Evolutionary conservation across 108 stramenopile species (phyloP).

Genomic region (Aureococcus anophagefferens): DNA sequence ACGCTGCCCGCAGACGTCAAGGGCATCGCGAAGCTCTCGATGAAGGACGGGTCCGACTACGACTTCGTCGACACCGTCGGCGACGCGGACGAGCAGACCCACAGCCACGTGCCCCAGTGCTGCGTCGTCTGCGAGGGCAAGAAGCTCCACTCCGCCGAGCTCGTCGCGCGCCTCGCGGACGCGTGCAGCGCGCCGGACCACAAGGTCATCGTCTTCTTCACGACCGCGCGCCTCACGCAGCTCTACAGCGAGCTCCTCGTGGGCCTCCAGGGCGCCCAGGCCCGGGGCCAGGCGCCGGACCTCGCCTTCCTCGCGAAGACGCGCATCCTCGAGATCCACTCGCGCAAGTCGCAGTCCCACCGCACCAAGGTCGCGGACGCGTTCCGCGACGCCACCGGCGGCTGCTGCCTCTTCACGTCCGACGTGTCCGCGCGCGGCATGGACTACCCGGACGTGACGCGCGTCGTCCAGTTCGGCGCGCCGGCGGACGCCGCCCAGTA

Average conservation of each 20-base stretch:
- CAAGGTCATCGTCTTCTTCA: conserved; percentile 78
- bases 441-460: conserved; percentile 86
- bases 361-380: conserved; percentile 52
- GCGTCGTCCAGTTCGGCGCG: conserved; percentile 93
- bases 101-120: conserved; percentile 58
- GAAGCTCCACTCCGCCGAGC: conserved; percentile 1
- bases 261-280: too few species aligned
- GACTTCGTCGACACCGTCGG: conserved; percentile 44
- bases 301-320: too few species aligned
- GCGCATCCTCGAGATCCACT: conserved; percentile 24
- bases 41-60: conserved; percentile 32
- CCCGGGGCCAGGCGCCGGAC: too few species aligned
- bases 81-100: conserved; percentile 30
- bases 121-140: conserved; percentile 8
- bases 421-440: conserved; percentile 85
- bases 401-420: conserved; percentile 65
- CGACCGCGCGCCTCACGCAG: conserved; percentile 63
- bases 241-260: conserved; percentile 66
- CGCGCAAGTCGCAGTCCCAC: conserved; percentile 65
- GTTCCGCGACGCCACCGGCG: conserved; percentile 45
- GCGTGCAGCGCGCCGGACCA: conserved; percentile 46
- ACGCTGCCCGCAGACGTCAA: conserved; percentile 63
- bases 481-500: conserved; percentile 75
- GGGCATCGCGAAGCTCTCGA: conserved; percentile 40
- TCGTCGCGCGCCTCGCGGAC: background rate